Evolutionary conservation across 129 eudicot genomes (phyloP).

Genomic region (Tagetes erecta): DNA sequence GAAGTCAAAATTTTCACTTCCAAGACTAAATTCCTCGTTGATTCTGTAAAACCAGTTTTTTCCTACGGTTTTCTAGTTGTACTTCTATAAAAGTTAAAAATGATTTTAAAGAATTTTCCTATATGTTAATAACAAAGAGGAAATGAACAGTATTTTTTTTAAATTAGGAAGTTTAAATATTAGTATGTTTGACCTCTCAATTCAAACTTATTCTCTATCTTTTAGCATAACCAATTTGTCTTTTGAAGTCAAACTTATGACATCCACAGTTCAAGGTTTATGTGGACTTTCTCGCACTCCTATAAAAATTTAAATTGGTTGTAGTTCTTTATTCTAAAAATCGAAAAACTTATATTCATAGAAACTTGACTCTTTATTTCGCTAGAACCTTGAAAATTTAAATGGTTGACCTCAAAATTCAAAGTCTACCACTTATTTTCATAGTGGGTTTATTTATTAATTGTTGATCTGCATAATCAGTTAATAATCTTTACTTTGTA

Average conservation of each 20-base stretch:
- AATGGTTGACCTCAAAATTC: not conserved
- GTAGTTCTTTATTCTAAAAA: not conserved
- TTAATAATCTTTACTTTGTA: conserved; percentile 27
- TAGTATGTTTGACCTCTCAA: conserved; percentile 24
- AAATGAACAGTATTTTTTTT: not conserved
- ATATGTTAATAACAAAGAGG: too few species aligned
- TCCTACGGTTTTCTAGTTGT: not conserved
- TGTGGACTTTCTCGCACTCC: not conserved
- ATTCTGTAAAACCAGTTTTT: not conserved
- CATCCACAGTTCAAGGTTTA: not conserved
- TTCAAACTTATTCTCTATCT: not conserved
- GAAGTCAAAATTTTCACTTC: conserved; percentile 22
- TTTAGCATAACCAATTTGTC: not conserved
- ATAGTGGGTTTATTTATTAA: not conserved
- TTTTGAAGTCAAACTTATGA: not conserved
- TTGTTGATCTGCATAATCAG: not conserved
- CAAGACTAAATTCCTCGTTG: not conserved
- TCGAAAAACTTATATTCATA: not conserved
- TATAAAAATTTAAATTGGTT: not conserved
- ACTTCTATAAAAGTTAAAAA: not conserved
- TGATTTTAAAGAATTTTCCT: not conserved
- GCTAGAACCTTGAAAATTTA: not conserved
- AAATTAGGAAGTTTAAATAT: not conserved
- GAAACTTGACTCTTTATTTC: not conserved
- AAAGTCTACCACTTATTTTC: conserved; percentile 8